Base-by-base conservation (phyloP, 768 basidiomycete species). In the Sporobolomyces roseus region DNA sequence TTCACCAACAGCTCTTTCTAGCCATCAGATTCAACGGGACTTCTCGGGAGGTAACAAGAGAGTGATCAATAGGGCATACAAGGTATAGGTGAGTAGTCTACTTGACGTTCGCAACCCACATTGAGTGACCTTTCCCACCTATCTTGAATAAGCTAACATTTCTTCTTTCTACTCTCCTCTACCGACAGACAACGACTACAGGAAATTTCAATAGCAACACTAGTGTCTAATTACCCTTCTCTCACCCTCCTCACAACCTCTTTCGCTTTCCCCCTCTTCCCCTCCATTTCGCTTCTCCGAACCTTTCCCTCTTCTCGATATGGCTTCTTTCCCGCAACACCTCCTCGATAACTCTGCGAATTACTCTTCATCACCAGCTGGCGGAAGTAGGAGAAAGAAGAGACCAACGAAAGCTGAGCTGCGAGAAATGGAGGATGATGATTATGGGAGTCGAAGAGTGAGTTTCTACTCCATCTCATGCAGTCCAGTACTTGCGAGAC, bases 291-390 rank as follows among this genome's bases (percentile, higher is more conserved):
- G 17, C 38, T 13, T 38, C 55, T 12, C n/a, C n/a, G n/a, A n/a
- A 17, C 36, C 23, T 43, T 25, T 38, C 55, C n/a, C 35, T n/a
- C 30, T 49, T 3, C 52, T 9, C 4, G 13, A 23, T n/a, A 71
- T 71, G 70, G 53, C 70, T 10, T 68, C 67, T 32, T 59, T 71
- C 53, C 38, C 70, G 5, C 62, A 46, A 19, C 65, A 66, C 27
- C 62, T 71, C 58, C 55, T 66, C 56, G 62, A 59, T n/a, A 19
- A 48, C 10, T 4, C 53, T 21, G 51, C 58, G 36, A 38, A 45
- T 45, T 29, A 32, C 12, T 49, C 60, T 23, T 43, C 54, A 29
- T 27, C 61, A 12, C 33, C 55, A 27, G 3, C 61, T 38, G 13
- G 3, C 23, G 45, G 36, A 43, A 53, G 38, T 33, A 52, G 58